Conservation (phyloP, 1,139 yeast species). For the Suhomyces bolitotheri region DNA sequence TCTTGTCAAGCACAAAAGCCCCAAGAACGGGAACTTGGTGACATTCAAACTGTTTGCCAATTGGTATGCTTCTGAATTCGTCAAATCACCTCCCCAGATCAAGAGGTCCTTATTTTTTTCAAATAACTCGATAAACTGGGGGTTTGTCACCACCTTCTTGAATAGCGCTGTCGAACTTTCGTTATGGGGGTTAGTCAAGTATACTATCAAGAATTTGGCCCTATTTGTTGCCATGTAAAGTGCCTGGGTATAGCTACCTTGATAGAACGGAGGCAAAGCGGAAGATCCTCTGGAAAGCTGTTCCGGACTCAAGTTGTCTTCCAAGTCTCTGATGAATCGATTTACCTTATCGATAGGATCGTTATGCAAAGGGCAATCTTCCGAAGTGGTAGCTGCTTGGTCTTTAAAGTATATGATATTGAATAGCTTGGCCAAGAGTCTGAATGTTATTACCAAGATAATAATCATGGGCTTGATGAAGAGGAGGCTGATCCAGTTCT, state of each 20-base stretch:
- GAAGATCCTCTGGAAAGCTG: constrained; percentile 16
- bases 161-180: constrained; percentile 61
- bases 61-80: constrained; percentile 80
- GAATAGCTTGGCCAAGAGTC: constrained; percentile 27
- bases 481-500: constrained; percentile 22
- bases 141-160: constrained; percentile 55
- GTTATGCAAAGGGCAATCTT: constrained; percentile 7
- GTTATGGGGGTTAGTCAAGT: constrained; percentile 72
- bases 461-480: constrained; percentile 34
- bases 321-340: constrained; percentile 36
- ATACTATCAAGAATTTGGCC: constrained; percentile 69
- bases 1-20: constrained; percentile 60
- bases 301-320: constrained; percentile 33
- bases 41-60: constrained; percentile 75
- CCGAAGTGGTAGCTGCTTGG: constrained; percentile 5
- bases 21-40: constrained; percentile 78
- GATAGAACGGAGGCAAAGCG: constrained; percentile 51
- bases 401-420: constrained; percentile 33
- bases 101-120: constrained; percentile 41
- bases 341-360: constrained; percentile 40
- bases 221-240: constrained; percentile 64
- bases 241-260: constrained; percentile 80
- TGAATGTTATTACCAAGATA: constrained; percentile 24
- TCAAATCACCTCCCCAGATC: constrained; percentile 88
- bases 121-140: constrained; percentile 52